These are phyloP conservation scores for Botrytis squamosa DNA, from an alignment of 2,329 filamentous ascomycete species.

Conservation along the genomic window DNA sequence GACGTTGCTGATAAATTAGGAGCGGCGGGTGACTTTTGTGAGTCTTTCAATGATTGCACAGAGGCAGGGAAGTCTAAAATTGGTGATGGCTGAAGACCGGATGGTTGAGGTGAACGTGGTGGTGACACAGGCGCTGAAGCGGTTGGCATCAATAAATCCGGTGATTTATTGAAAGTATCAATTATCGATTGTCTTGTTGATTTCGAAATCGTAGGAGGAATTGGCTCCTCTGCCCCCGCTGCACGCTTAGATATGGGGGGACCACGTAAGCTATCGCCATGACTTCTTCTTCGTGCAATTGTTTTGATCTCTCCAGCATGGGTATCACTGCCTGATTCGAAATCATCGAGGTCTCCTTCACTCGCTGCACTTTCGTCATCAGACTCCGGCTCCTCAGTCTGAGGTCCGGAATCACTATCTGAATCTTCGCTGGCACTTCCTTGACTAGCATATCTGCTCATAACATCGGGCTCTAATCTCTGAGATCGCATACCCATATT, in stretches of 20 bases:
- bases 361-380: conserved; percentile 44
- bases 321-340: conserved; percentile 37
- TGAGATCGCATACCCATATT: conserved; percentile 76
- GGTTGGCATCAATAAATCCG: background rate
- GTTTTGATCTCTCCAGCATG: conserved; percentile 21
- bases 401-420: conserved; percentile 40
- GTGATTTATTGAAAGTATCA: background rate
- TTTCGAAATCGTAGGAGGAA: conserved; percentile 29
- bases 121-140: conserved; percentile 14
- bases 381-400: conserved; percentile 37
- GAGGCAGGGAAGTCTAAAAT: conserved; percentile 27
- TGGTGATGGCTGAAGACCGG: conserved; percentile 22
- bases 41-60: conserved; percentile 57
- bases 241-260: conserved; percentile 39
- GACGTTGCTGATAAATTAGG: conserved; percentile 41
- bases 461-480: conserved; percentile 51
- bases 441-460: conserved; percentile 42
- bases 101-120: conserved; percentile 17
- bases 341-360: conserved; percentile 44
- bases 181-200: conserved; percentile 20
- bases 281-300: conserved; percentile 42
- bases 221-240: conserved; percentile 35
- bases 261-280: conserved; percentile 43
- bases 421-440: conserved; percentile 48
- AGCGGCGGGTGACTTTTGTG: conserved; percentile 70